Evolutionary conservation across 306 rosid species (phyloP).

Genomic region (Trifolium dubium): DNA sequence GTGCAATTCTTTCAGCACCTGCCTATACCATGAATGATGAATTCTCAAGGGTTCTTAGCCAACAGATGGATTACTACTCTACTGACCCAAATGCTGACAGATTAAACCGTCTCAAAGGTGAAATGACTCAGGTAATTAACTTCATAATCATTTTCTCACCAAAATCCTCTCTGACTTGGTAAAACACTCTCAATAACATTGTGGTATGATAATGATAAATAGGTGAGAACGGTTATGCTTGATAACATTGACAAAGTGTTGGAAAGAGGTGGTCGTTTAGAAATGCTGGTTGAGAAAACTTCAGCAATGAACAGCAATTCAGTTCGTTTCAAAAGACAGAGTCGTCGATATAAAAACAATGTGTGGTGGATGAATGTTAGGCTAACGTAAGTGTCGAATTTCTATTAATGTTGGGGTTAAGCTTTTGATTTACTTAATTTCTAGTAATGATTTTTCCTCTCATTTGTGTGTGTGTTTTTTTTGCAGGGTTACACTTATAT

Average conservation of each 20-base stretch:
- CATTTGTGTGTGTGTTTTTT: background rate
- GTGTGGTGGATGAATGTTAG: slow-evolving; percentile 94
- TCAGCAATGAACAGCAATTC: slow-evolving; percentile 81
- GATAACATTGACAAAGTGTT: slow-evolving; percentile 95
- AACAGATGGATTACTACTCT: slow-evolving; percentile 87
- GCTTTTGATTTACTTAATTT: background rate
- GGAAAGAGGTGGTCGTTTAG: slow-evolving; percentile 91
- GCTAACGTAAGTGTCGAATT: slow-evolving; percentile 61
- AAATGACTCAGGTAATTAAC: slow-evolving; percentile 77
- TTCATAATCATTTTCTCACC: background rate
- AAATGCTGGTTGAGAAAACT: slow-evolving; percentile 86
- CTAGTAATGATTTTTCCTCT: background rate
- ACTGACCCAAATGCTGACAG: slow-evolving; percentile 87
- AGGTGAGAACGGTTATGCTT: slow-evolving; percentile 88
- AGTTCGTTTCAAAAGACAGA: slow-evolving; percentile 78
- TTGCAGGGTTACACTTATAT: slow-evolving; percentile 73
- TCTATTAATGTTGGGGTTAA: background rate
- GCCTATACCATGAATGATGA: slow-evolving; percentile 95
- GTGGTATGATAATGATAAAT: background rate
- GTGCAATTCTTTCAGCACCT: slow-evolving; percentile 78
- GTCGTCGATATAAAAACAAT: slow-evolving; percentile 77
- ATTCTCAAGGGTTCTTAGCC: slow-evolving; percentile 83
- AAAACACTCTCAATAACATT: background rate
- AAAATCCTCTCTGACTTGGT: too few relatives aligned
- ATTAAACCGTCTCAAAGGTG: slow-evolving; percentile 90